Evolutionary conservation across 1,284 basidiomycete genomes (phyloP).

Genomic region (Veloporphyrellus conicus): DNA sequence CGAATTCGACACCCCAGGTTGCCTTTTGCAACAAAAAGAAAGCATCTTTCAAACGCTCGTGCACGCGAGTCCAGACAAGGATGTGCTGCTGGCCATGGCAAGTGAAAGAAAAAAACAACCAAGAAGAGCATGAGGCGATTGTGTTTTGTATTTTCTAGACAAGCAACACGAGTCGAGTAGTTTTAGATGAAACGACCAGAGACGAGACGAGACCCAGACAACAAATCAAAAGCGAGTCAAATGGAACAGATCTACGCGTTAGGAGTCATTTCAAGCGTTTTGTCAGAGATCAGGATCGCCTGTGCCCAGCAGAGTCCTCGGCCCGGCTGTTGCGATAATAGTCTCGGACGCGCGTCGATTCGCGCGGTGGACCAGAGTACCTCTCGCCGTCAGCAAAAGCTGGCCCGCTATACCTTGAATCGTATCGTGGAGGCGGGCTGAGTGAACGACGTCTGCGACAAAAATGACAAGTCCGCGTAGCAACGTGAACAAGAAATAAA

Average conservation of each 20-base stretch:
- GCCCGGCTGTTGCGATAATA: constrained; percentile 60
- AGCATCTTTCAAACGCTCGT: constrained; percentile 6
- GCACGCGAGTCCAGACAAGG: constrained; percentile 7
- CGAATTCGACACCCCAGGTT: constrained; percentile 6
- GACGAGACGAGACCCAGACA: constrained; percentile 2
- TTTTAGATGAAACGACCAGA: constrained; percentile 4
- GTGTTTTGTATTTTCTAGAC: background rate
- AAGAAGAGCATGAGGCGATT: background rate
- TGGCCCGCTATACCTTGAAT: constrained; percentile 39
- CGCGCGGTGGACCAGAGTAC: constrained; percentile 39
- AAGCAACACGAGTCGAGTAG: constrained; percentile 9
- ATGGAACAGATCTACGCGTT: constrained; percentile 4
- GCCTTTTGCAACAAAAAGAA: background rate
- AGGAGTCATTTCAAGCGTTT: constrained; percentile 2
- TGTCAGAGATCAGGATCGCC: constrained; percentile 34
- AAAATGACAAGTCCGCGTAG: background rate
- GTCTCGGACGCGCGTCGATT: constrained; percentile 48
- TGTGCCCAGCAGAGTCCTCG: constrained; percentile 35
- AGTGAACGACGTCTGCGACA: constrained; percentile 62
- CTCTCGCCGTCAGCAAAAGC: constrained; percentile 43
- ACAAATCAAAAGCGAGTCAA: constrained; percentile 6
- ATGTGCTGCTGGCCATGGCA: background rate
- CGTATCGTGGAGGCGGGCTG: constrained; percentile 55
- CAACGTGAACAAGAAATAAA: background rate
- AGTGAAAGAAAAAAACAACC: too few relatives aligned